Evolutionary conservation across 352 stramenopile species (phyloP).

Genomic region (Pythium diclinum): DNA sequence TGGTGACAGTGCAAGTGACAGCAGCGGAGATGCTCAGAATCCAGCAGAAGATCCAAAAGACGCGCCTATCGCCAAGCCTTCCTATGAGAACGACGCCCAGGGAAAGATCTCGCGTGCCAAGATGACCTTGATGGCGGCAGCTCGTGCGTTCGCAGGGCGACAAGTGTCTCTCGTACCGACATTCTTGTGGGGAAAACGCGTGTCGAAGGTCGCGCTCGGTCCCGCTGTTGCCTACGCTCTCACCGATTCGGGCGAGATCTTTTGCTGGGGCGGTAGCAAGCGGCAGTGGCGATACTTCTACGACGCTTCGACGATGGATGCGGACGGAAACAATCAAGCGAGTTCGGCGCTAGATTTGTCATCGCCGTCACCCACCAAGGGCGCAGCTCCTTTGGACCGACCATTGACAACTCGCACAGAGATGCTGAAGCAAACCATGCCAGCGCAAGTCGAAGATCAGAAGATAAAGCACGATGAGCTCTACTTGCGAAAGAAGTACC

Average conservation of each 20-base stretch:
- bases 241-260: slow-evolving; percentile 65
- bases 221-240: slow-evolving; percentile 55
- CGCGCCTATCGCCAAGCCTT: not conserved
- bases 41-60: not conserved
- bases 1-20: not conserved
- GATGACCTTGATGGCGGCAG: slow-evolving; percentile 39
- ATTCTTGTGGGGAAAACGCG: slow-evolving; percentile 72
- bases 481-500: slow-evolving; percentile 46
- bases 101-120: slow-evolving; percentile 24
- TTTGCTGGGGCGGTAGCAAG: slow-evolving; percentile 76
- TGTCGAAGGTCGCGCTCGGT: slow-evolving; percentile 52
- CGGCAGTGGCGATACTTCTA: slow-evolving; percentile 75
- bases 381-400: slow-evolving; percentile 7
- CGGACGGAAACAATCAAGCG: not conserved
- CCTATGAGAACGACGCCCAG: not conserved
- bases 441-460: slow-evolving; percentile 40
- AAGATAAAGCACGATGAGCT: slow-evolving; percentile 33
- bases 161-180: slow-evolving; percentile 63
- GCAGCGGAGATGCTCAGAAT: slow-evolving; percentile 1
- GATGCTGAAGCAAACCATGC: slow-evolving; percentile 58
- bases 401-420: slow-evolving; percentile 53
- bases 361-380: not conserved
- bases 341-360: not conserved
- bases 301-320: slow-evolving; percentile 25
- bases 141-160: slow-evolving; percentile 42